Conservation (phyloP, 805 yeast species). For the Candida jianshihensis region DNA sequence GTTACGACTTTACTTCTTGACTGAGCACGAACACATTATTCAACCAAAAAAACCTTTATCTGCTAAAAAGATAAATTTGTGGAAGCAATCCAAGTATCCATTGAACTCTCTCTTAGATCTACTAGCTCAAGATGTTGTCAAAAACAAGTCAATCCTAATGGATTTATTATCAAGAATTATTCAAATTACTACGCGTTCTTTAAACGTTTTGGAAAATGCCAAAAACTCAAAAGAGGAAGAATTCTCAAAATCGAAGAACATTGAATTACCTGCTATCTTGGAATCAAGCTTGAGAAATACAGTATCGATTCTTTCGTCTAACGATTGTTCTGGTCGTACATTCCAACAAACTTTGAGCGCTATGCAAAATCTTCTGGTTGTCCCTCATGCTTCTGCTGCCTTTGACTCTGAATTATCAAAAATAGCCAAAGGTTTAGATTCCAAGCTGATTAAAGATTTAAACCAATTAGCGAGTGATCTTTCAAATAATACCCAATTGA, state of each 20-base stretch:
- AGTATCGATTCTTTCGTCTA: constrained; percentile 63
- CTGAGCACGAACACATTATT: constrained; percentile 57
- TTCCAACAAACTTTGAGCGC: constrained; percentile 78
- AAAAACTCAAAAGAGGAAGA: constrained; percentile 17
- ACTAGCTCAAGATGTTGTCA: constrained; percentile 55
- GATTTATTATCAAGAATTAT: constrained; percentile 69
- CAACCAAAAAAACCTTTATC: constrained; percentile 28
- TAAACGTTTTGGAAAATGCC: constrained; percentile 45
- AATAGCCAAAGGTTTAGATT: constrained; percentile 55
- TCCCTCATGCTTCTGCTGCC: constrained; percentile 53
- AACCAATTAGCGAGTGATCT: constrained; percentile 41
- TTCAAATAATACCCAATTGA: constrained; percentile 27
- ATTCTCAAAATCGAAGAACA: constrained; percentile 19
- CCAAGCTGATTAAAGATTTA: constrained; percentile 48
- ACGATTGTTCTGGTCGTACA: constrained; percentile 79
- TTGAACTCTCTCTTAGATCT: constrained; percentile 60
- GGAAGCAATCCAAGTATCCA: constrained; percentile 54
- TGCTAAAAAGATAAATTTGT: constrained; percentile 27
- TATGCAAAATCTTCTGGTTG: constrained; percentile 64
- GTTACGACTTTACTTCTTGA: constrained; percentile 65
- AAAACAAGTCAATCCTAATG: constrained; percentile 68
- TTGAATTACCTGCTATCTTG: constrained; percentile 60
- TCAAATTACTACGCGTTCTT: constrained; percentile 71
- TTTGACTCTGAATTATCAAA: constrained; percentile 64
- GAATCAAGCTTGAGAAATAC: constrained; percentile 53